Base-by-base conservation (phyloP, 495 filamentous ascomycete genomes). In the Penicillium waksmanii region DNA sequence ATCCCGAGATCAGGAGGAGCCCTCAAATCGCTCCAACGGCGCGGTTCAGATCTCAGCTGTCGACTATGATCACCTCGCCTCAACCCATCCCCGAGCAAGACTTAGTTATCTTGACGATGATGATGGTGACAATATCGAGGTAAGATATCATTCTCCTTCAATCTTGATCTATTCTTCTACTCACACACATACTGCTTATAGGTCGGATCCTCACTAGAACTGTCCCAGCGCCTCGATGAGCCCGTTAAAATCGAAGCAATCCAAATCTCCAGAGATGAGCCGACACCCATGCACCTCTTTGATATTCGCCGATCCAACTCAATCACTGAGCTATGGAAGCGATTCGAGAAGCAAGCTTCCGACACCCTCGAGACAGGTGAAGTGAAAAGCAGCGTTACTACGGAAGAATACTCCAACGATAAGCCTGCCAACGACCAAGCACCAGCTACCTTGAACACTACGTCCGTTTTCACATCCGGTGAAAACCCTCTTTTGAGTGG, bases 111-210 rank as follows among this genome's bases (percentile, higher is more conserved):
- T 77, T 15, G 83, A 85, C 62, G 80, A 84, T 11, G 83, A 85
- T 59, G 82, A 84, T 61, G 81, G 84, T 36, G 83, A 85, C 59
- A 81, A 83, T 43, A 85, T 85, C 53, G 83, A 76, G 15, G 83
- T 84, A 64, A 71, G 80, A 66, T 51, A 21, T 35, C 51, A 27
- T 36, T 44, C 13, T 6, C 42, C 42, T 44, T 44, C 3, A 44
- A 17, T 46, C n/a, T 46, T 7, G 17, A 7, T 18, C 42, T 19
- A 1, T 13, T 17, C 6, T 21, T 17, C 17, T 46, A 19, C 23
- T 48, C 46, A 27, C 15, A n/a, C 13, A n/a, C 18, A 53, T 25
- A 61, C 68, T 62, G 72, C 51, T 33, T 48, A 25, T 62, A 83
- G 80, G 74, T 83, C 58, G 80, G 80, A 25, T 82, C 80, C 10